Evolutionary conservation across 2,329 filamentous ascomycete species (phyloP), one percentile per base, ranked within the genome.

Genomic region (Colletotrichum caudatum): DNA sequence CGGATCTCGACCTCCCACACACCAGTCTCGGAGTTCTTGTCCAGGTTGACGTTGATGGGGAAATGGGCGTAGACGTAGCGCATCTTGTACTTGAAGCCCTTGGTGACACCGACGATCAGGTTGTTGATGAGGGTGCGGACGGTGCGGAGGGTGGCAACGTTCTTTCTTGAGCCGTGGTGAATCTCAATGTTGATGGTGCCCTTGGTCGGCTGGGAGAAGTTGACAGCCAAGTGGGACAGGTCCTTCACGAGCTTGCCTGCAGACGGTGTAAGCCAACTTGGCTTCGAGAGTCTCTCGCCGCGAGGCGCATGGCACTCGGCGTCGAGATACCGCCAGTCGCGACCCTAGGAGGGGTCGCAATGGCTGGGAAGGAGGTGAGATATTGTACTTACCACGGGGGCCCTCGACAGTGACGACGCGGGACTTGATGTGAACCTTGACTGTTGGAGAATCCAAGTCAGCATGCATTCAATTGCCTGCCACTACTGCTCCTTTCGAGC

Each of bases 11-110:
- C 93, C 87, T 97, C 93, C 83, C 82, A 93, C 80, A 92, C 86
- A 78, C 92, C 95, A 76, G 94, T 96, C 88, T 98, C 96, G 82
- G 85, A 84, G 91, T 95, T 95, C 93, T 98, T 95, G 81, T 97
- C 94, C 79, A 99, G 86, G 90, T 98, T 98, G 89, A 99, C 95
- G 91, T 99, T 99, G 94, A 99, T 99, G 87, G 96, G 96, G 84
- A 99, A 99, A 92, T 99, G 96, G 84, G 96, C 96, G 86, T 99
- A 99, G 87, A 99, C 96, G 89, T 99, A 99, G 82, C 97, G 94
- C 95, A 99, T 98, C 94, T 99, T 99, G 93, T 99, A 99, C 90
- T 97, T 97, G 94, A 93, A 99, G 79, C 96, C 96, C 90, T 95
- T 97, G 85, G 96, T 99, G 78, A 99, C 96, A 86, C 96, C 96